Base-by-base conservation (phyloP, 2,329 filamentous ascomycete species). In the Penicillium carneum region DNA sequence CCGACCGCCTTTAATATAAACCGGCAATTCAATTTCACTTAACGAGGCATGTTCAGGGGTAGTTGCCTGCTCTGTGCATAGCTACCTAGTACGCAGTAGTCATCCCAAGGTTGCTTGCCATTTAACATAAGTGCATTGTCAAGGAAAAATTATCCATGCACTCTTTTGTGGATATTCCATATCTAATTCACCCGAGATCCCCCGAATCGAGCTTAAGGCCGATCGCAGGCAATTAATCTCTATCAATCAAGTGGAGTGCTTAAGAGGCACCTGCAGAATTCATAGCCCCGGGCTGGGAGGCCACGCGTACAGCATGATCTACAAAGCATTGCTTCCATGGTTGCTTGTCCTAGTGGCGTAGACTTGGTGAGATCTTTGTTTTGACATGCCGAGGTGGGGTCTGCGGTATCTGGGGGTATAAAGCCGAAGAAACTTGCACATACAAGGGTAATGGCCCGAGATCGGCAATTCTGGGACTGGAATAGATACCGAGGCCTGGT, bases 281-380 rank as follows among this genome's bases (percentile, higher is more conserved):
- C 9, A 20, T 16, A n/a, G 38, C 14, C 33, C 41, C 12, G 10
- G 18, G 16, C 23, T 39, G n/a, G 8, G 26, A 36, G 31, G 31
- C 16, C 49, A 23, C 26, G 42, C 43, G 26, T 38, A 6, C 20
- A 23, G n/a, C 6, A 1, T 9, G 9, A 42, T 43, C 42, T 55
- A 12, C 43, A 43, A 20, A 12, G 16, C 2, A 38, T 38, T 11
- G 16, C n/a, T 8, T 18, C 18, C 20, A 31, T 31, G 29, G 3
- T 38, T 16, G 11, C 14, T 26, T 7, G 14, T 7, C 4, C n/a
- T 9, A 18, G 36, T 9, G 23, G 34, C 1, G 38, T 54, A n/a
- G 42, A 18, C 11, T 43, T 36, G 26, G 31, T 38, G 3, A 45
- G 45, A 56, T 43, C 36, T 26, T 59, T 38, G 38, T 26, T 39